These are phyloP conservation scores for Microcyclosporella mali DNA, from an alignment of 2,329 filamentous ascomycete species.

Conservation along the genomic window DNA sequence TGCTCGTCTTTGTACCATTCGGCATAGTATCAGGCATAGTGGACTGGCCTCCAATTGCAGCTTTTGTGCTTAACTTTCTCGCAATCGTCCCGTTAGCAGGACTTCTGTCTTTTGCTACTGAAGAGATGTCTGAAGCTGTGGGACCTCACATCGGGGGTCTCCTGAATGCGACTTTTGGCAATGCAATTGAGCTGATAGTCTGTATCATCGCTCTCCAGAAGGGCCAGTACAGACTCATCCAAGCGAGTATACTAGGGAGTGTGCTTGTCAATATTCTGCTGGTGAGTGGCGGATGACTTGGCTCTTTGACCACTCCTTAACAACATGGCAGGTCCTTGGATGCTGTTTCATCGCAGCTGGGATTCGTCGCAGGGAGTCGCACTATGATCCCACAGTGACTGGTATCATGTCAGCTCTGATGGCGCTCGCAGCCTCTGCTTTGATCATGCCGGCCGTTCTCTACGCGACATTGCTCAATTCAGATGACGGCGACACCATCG, in stretches of 20 bases:
- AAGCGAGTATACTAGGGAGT: conserved; percentile 94
- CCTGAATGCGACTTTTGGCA: conserved; percentile 73
- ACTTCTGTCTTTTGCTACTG: conserved; percentile 68
- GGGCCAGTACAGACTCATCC: conserved; percentile 85
- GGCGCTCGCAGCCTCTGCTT: conserved; percentile 48
- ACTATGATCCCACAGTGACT: conserved; percentile 68
- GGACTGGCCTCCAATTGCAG: conserved; percentile 58
- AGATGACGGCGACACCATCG: conserved; percentile 35
- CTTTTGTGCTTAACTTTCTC: conserved; percentile 64
- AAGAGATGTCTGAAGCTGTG: conserved; percentile 65
- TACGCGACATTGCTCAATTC: conserved; percentile 41
- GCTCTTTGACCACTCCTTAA: neutral
- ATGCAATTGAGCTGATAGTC: conserved; percentile 75
- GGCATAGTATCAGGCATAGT: conserved; percentile 61
- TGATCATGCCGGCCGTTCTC: conserved; percentile 50
- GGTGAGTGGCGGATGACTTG: conserved; percentile 35
- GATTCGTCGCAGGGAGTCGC: conserved; percentile 37
- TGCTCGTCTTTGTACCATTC: conserved; percentile 66
- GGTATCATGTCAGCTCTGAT: conserved; percentile 63
- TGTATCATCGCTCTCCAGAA: conserved; percentile 83
- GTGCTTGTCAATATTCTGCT: conserved; percentile 92
- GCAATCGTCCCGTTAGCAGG: conserved; percentile 70
- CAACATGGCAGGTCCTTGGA: conserved; percentile 32
- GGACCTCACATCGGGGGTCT: conserved; percentile 70
- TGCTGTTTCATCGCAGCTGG: conserved; percentile 49